These are phyloP conservation scores for Flaveria ramosissima DNA, from an alignment of 129 eudicot genomes.

Conservation along the genomic window DNA sequence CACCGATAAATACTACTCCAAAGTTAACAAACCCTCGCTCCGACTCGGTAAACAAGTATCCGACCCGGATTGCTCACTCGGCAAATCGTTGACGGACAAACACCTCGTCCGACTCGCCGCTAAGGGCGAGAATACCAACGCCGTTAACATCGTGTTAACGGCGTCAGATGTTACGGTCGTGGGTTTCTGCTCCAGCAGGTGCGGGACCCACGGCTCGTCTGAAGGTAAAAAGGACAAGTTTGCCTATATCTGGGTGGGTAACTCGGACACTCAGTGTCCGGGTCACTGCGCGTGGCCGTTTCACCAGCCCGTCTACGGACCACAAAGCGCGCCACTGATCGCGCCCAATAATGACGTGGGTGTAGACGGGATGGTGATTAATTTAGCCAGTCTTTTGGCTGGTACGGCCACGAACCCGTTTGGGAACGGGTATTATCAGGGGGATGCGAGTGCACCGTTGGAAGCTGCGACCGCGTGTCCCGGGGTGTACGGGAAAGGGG, in stretches of 20 bases:
- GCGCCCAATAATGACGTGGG: conserved; percentile 70
- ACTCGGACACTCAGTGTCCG: conserved; percentile 64
- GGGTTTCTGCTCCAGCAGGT: conserved; percentile 54
- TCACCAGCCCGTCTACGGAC: conserved; percentile 71
- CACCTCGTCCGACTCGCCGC: conserved; percentile 52
- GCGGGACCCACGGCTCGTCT: conserved; percentile 60
- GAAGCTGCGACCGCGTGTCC: conserved; percentile 74
- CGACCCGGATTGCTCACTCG: conserved; percentile 49
- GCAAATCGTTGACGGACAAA: conserved; percentile 41
- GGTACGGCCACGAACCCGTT: conserved; percentile 64
- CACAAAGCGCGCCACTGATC: conserved; percentile 55
- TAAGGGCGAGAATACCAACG: conserved; percentile 42
- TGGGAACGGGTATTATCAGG: conserved; percentile 66
- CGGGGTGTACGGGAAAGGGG: conserved; percentile 66
- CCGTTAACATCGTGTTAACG: conserved; percentile 67
- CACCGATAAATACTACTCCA: conserved; percentile 57
- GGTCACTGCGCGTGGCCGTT: conserved; percentile 91
- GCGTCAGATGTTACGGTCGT: conserved; percentile 55
- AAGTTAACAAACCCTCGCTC: conserved; percentile 31
- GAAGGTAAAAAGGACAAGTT: conserved; percentile 41
- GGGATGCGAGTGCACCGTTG: conserved; percentile 50
- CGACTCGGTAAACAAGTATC: conserved; percentile 49
- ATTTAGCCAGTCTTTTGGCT: conserved; percentile 49
- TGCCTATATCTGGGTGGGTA: conserved; percentile 73
- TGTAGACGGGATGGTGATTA: conserved; percentile 59